Conservation (phyloP, 2,329 filamentous ascomycete genomes). For the Saccharata proteae region DNA sequence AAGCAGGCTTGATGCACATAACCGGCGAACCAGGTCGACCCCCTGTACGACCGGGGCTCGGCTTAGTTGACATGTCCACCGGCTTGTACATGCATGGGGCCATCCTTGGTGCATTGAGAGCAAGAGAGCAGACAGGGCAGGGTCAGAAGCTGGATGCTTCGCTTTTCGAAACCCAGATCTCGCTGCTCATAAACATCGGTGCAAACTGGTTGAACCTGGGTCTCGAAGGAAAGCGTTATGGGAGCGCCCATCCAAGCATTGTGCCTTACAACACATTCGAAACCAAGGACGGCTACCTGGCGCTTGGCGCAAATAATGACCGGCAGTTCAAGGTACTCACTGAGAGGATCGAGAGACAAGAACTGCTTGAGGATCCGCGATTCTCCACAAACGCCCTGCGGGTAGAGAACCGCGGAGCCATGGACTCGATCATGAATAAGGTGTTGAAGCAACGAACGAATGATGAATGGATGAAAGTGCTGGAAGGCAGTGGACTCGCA, state of each 20-base stretch:
- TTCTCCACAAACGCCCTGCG: constrained; percentile 18
- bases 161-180: constrained; percentile 34
- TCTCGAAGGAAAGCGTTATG: constrained; percentile 31
- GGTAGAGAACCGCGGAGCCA: constrained; percentile 18
- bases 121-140: constrained; percentile 17
- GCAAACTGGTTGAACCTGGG: constrained; percentile 28
- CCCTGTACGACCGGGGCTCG: constrained; percentile 31
- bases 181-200: constrained; percentile 31
- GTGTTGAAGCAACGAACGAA: constrained; percentile 25
- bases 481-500: constrained; percentile 33
- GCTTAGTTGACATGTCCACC: constrained; percentile 33
- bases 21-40: constrained; percentile 30
- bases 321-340: constrained; percentile 26
- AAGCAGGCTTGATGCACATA: constrained; percentile 33
- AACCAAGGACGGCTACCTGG: constrained; percentile 22
- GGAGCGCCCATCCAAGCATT: constrained; percentile 35
- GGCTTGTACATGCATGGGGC: constrained; percentile 34
- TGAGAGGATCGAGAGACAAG: constrained; percentile 9
- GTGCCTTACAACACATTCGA: constrained; percentile 36
- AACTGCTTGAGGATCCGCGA: constrained; percentile 17
- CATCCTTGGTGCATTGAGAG: constrained; percentile 25
- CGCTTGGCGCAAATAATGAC: constrained; percentile 25
- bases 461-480: constrained; percentile 26
- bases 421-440: constrained; percentile 25
- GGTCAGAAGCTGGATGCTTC: constrained; percentile 34